A percentile compares a stretch with the other conserved stretches of the same genome.
phyloP scores from a whole-genome alignment of 2,329 filamentous ascomycete genomes.

The Colletotrichum sp. region DNA sequence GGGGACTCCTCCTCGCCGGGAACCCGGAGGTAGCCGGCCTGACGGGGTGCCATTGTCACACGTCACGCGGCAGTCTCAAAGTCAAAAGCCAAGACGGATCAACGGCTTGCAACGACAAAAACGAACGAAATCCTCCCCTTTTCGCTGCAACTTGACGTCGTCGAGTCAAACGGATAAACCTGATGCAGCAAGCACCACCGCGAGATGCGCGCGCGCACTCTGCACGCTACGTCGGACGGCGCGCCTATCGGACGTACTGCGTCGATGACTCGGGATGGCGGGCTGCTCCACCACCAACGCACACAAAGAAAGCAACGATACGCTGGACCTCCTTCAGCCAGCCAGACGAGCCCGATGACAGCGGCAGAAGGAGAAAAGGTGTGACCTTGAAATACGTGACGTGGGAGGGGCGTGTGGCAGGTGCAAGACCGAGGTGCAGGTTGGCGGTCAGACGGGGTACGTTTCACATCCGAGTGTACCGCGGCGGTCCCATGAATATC shows the following conservation, averaged over 20 bases:
- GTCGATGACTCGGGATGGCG: background rate
- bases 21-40: conserved; percentile 17
- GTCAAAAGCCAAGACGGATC: background rate
- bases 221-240: background rate
- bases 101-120: background rate
- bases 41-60: conserved; percentile 4
- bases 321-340: background rate
- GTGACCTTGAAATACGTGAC: background rate
- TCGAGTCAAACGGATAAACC: background rate
- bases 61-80: background rate
- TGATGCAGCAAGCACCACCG: background rate
- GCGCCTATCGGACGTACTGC: background rate
- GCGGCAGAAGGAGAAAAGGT: background rate
- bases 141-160: background rate
- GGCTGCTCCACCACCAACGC: background rate
- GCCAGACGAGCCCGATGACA: background rate
- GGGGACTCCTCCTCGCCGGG: conserved; percentile 8
- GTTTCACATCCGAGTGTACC: conserved; percentile 7
- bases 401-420: background rate
- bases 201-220: background rate
- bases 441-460: background rate
- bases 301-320: background rate
- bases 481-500: background rate
- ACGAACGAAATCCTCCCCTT: background rate
- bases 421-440: background rate